Conservation (phyloP, 495 filamentous ascomycete species). For the Hypoxylon perforatum region DNA sequence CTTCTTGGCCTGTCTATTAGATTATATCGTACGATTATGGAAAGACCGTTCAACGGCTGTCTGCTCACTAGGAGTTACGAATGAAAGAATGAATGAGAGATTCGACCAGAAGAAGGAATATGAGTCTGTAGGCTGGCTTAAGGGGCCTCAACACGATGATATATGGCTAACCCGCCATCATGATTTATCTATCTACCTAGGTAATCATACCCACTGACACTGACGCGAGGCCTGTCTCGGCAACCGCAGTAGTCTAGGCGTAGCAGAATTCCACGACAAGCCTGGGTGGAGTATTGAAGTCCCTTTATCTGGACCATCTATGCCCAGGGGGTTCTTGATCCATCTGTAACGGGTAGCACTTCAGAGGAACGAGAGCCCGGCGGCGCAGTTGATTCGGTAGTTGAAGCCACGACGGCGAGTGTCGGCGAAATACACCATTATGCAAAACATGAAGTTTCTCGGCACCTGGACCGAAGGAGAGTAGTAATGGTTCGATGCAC, state of each 20-base stretch:
- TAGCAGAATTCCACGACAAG: conserved; percentile 7
- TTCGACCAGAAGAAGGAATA: conserved; percentile 15
- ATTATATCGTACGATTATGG: conserved; percentile 23
- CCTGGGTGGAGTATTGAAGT: neutral
- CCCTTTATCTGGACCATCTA: conserved; percentile 12
- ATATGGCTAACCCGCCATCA: conserved; percentile 12
- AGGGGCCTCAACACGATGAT: conserved; percentile 18
- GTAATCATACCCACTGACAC: neutral
- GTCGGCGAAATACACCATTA: conserved; percentile 4
- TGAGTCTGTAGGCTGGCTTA: conserved; percentile 2
- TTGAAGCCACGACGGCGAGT: conserved; percentile 5
- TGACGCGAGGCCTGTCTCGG: conserved; percentile 2
- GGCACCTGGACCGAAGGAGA: neutral
- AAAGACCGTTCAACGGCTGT: conserved; percentile 35
- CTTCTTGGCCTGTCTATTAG: conserved; percentile 17
- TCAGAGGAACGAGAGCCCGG: conserved; percentile 5
- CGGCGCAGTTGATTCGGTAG: conserved; percentile 9
- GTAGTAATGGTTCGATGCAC: conserved; percentile 29
- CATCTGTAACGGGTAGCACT: neutral
- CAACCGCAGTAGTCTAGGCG: conserved; percentile 19
- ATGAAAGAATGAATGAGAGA: conserved; percentile 11
- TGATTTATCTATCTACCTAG: neutral
- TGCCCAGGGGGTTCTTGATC: neutral
- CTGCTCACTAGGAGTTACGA: conserved; percentile 17
- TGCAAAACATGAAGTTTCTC: conserved; percentile 1